Evolutionary conservation across 176 grass and related monocot genomes (phyloP), one percentile per base, ranked within the genome.

Genomic region (Rhipidocladum racemiflorum): DNA sequence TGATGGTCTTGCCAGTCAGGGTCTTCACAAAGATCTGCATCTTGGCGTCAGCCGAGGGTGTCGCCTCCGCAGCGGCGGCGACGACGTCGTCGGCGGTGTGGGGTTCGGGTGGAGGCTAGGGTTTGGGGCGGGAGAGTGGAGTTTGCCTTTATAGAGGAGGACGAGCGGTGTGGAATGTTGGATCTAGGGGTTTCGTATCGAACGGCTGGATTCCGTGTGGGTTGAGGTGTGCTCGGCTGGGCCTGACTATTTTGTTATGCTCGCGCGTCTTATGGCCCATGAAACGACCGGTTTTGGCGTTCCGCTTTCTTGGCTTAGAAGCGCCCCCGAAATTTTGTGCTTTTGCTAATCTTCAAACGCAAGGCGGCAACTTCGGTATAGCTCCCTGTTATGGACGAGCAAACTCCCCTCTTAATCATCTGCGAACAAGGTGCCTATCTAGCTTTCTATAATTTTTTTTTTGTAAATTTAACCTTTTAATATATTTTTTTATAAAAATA

Each of bases 11-110:
- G 67, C 91, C 89, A 40, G 82, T 97, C 82, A 92, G 78, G 80
- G 91, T 94, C 87, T 97, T 97, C 83, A 94, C 89, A 76, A 94
- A 94, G 64, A 92, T 93, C 88, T 90, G 82, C 91, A 93, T 93
- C 82, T 86, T 85, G 78, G 48, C 72, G 59, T 45, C 65, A 45
- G 44, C 38, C 29, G 28, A 21, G 42, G 61, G 29, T 50, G 61
- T 81, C 87, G 76, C 77, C 70, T 75, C 82, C 83, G 82, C 78
- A 8, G 36, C 63, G 77, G 77, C 77, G 62, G 57, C 81, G 82
- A 12, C 61, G 81, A 57, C 28, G 34, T 80, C 74, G 86, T 59
- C 85, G 66, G 78, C 20, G 23, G 63, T 51, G 48, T 48, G 29
- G 48, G 73, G 56, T 28, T 36, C 17, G 65, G 30, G 11, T 32